Conservation (phyloP, 345 rosid species). For the Theobroma cacao region DNA sequence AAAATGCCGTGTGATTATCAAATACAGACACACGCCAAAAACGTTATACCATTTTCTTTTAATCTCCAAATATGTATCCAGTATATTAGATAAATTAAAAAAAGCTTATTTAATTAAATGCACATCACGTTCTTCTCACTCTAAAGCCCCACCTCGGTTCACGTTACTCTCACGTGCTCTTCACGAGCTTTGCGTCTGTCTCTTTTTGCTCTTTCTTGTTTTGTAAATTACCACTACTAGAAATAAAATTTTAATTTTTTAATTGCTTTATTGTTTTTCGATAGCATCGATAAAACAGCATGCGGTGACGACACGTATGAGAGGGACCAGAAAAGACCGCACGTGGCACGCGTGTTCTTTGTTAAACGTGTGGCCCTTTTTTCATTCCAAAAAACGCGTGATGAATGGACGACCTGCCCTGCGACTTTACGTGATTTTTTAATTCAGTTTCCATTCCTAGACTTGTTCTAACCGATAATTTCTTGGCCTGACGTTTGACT, state of each 20-base stretch:
- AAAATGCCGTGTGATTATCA: slow-evolving; percentile 10
- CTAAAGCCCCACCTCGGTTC: slow-evolving; percentile 3
- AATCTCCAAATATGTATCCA: too few species aligned
- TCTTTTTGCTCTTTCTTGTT: not conserved
- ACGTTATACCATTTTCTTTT: not conserved
- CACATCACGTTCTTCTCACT: slow-evolving; percentile 31
- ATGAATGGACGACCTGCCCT: not conserved
- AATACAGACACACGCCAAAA: slow-evolving; percentile 20
- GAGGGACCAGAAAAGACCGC: not conserved
- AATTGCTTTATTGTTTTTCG: not conserved
- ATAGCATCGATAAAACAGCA: not conserved
- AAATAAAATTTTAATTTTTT: not conserved
- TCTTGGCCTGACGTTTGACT: too few species aligned
- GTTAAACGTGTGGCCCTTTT: slow-evolving; percentile 14
- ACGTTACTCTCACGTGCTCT: slow-evolving; percentile 29
- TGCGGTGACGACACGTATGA: slow-evolving; percentile 11
- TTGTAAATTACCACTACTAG: not conserved
- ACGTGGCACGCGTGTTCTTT: slow-evolving; percentile 25
- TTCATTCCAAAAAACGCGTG: slow-evolving; percentile 25
- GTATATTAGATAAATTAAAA: not conserved
- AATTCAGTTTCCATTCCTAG: not conserved
- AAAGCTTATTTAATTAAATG: slow-evolving; percentile 18
- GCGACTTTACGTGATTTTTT: not conserved
- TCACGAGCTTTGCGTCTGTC: slow-evolving; percentile 25
- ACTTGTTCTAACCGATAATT: too few species aligned